Conservation (phyloP, 305 asterid genomes). For the Solanum hybrid region DNA sequence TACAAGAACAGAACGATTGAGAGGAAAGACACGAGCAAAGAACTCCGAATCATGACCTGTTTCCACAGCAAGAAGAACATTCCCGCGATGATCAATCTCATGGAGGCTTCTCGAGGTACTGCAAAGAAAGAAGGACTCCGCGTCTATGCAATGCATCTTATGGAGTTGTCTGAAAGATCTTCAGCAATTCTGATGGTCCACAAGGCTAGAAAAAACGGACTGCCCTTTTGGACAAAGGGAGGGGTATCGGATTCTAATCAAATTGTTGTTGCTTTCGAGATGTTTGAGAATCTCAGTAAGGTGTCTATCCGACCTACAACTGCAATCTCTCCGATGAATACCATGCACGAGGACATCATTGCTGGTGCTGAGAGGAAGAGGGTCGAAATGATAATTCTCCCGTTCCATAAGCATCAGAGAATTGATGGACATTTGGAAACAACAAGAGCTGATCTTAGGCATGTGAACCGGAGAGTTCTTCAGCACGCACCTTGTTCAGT, state of each 20-base stretch:
- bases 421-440: constrained; percentile 33
- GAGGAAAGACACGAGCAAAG: not conserved
- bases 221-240: constrained; percentile 27
- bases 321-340: constrained; percentile 21
- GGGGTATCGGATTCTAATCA: constrained; percentile 14
- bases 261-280: constrained; percentile 31
- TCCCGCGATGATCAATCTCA: constrained; percentile 33
- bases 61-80: constrained; percentile 30
- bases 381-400: constrained; percentile 26
- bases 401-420: constrained; percentile 35
- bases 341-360: constrained; percentile 29
- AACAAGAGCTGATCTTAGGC: constrained; percentile 18
- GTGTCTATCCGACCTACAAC: constrained; percentile 31
- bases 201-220: constrained; percentile 23
- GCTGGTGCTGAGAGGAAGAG: constrained; percentile 21
- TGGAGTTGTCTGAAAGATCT: constrained; percentile 44
- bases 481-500: constrained; percentile 24
- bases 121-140: constrained; percentile 15
- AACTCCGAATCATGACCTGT: constrained; percentile 39
- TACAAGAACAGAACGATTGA: not conserved
- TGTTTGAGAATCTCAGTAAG: constrained; percentile 22
- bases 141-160: constrained; percentile 34
- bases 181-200: constrained; percentile 40
- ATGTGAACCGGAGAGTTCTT: constrained; percentile 19
- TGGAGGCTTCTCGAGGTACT: constrained; percentile 31